Conservation (phyloP, 2,329 filamentous ascomycete species). For the Dothidotthia symphoricarpi region DNA sequence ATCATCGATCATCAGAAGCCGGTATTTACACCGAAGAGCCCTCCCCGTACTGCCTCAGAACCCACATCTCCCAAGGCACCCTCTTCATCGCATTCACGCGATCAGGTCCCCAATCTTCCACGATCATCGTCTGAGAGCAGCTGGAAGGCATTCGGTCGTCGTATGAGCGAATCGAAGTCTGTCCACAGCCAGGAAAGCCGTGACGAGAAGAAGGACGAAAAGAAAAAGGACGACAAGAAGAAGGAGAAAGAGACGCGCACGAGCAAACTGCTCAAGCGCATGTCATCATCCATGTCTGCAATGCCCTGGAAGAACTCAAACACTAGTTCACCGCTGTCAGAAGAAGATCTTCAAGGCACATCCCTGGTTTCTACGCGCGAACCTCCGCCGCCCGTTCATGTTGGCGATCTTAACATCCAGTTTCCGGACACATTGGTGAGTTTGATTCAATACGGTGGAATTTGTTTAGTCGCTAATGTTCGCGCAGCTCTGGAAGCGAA, state of each 20-base stretch:
- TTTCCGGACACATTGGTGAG: conserved; percentile 82
- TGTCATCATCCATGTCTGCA: conserved; percentile 60
- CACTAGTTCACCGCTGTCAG: conserved; percentile 41
- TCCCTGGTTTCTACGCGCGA: conserved; percentile 38
- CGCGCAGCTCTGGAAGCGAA: conserved; percentile 79
- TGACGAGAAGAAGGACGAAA: conserved; percentile 44
- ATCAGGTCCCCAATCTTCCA: conserved; percentile 30
- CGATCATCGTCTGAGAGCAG: conserved; percentile 43
- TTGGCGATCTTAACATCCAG: conserved; percentile 93
- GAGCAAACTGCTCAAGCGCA: conserved; percentile 64
- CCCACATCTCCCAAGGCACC: conserved; percentile 32
- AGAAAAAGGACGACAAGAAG: conserved; percentile 46
- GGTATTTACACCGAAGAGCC: conserved; percentile 21
- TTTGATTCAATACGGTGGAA: not conserved
- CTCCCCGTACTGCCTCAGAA: conserved; percentile 31
- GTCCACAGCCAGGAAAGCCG: conserved; percentile 32
- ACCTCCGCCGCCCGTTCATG: conserved; percentile 59
- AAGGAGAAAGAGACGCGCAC: conserved; percentile 53
- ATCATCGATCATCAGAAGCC: conserved; percentile 61
- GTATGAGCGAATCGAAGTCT: conserved; percentile 39
- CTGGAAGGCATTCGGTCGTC: conserved; percentile 40
- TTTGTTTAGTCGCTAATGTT: conserved; percentile 5
- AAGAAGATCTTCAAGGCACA: conserved; percentile 34
- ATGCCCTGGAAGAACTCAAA: conserved; percentile 52
- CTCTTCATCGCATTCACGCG: conserved; percentile 34